Evolutionary conservation across 108 stramenopile genomes (phyloP), one percentile per base, ranked within the genome.

Genomic region (Cyclotella choctawhatcheeana): DNA sequence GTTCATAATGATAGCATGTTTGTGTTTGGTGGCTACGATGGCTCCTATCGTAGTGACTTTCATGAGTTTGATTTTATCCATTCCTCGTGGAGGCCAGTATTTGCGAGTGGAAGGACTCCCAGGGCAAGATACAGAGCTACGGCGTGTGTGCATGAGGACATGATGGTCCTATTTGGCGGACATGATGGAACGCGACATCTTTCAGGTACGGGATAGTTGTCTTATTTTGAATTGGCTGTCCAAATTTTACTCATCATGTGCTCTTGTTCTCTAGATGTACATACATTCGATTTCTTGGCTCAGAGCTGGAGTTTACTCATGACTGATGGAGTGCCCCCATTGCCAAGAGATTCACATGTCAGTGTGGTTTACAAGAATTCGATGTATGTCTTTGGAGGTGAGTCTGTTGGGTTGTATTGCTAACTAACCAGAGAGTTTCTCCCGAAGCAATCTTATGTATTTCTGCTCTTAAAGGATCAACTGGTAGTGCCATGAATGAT

Each of bases 151-250:
- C 85, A 91, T 70, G 79, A 83, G 58, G 86, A 90, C 30, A 70
- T 60, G 34, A 90, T 98, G 85, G 86, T 94, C 69, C 65, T 97
- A 24, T 96, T 86, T 73, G 96, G 96, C 7, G 97, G 97, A 4
- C 98, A 99, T 77, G 98, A 99, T 73, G 98, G 98, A 7, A 97
- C 95, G 1, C 63, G 97, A 26, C 98, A 99, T 82, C 76, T 99
- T 47, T 45, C 63, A 22, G 63, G 63, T 64, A 16, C 27, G 63
- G 0, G 20, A 21, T 20, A 40, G 7, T 5, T 12, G 59, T 30
- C 20, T 22, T 14, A 2, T 21, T 40, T 60, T 13, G 1, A 60
- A 13, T 37, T 40, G 35, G 0, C 2, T 14, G 3, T 2, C 16
- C 16, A 26, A 5, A 14, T 12, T 56, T 31, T 30, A 31, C 29